These are phyloP conservation scores for Blastomyces gilchristii DNA, from an alignment of 2,329 filamentous ascomycete genomes.

Conservation along the genomic window DNA sequence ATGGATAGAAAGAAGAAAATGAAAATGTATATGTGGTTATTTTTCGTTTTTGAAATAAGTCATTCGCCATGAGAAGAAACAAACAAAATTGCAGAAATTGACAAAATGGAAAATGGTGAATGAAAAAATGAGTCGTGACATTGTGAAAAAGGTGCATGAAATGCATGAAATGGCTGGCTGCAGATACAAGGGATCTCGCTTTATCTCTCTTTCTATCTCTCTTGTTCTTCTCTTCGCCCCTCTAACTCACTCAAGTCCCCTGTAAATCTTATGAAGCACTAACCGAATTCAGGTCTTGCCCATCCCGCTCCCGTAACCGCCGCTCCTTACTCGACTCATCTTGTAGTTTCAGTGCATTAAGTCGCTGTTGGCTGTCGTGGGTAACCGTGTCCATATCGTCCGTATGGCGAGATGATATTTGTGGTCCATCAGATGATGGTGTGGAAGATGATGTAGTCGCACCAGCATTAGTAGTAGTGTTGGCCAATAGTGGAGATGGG, in stretches of 20 bases:
- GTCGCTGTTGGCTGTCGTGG: slow-evolving; percentile 73
- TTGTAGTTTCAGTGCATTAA: slow-evolving; percentile 83
- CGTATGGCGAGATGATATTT: slow-evolving; percentile 19
- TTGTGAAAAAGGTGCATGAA: not conserved
- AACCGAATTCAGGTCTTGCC: slow-evolving; percentile 33
- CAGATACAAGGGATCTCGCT: not conserved
- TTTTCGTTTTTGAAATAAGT: not conserved
- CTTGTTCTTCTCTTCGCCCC: not conserved
- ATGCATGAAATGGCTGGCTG: not conserved
- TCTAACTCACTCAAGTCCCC: not conserved
- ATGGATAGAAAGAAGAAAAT: slow-evolving; percentile 4
- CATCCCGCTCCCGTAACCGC: slow-evolving; percentile 26
- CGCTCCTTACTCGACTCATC: slow-evolving; percentile 57
- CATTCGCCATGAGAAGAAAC: not conserved
- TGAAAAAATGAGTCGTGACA: not conserved
- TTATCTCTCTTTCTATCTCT: not conserved
- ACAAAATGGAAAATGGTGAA: not conserved
- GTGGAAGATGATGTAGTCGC: slow-evolving; percentile 35
- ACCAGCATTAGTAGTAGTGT: slow-evolving; percentile 10
- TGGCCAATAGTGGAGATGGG: not conserved
- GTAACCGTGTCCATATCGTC: slow-evolving; percentile 72
- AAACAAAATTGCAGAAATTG: not conserved
- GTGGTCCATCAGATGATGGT: slow-evolving; percentile 22
- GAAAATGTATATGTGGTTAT: not conserved
- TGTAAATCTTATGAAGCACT: slow-evolving; percentile 23